These are phyloP conservation scores for Fusarium piperis DNA, from an alignment of 2,329 filamentous ascomycete species.

Conservation along the genomic window DNA sequence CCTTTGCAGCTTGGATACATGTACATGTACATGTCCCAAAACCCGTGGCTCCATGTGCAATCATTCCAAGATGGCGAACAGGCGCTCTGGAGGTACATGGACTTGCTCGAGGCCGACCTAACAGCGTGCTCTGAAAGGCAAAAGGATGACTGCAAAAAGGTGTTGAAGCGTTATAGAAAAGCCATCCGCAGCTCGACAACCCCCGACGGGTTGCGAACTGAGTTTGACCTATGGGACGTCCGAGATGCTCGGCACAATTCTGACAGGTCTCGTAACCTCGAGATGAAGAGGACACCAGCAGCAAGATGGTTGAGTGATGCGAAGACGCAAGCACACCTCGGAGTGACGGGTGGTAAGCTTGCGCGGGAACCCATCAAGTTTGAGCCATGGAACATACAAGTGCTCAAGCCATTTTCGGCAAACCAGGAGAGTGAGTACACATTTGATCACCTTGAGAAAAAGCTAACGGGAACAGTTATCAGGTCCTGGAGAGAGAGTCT, in stretches of 20 bases:
- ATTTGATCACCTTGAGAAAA: too few species aligned
- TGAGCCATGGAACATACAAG: not conserved
- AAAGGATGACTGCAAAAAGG: not conserved
- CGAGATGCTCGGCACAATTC: not conserved
- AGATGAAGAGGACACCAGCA: not conserved
- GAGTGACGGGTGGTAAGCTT: not conserved
- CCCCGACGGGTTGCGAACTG: not conserved
- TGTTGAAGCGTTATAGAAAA: not conserved
- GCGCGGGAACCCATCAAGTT: not conserved
- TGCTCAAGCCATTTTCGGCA: not conserved
- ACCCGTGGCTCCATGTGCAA: not conserved
- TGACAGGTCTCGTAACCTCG: not conserved
- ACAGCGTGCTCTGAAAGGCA: not conserved
- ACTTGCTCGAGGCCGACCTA: not conserved
- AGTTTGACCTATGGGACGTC: slow-evolving; percentile 1
- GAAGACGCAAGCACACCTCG: not conserved
- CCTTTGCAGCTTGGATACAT: slow-evolving; percentile 2
- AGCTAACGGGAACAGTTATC: not conserved
- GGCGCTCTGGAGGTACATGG: not conserved
- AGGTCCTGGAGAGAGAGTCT: not conserved
- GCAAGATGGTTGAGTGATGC: not conserved
- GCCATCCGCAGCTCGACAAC: not conserved
- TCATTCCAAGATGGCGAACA: not conserved
- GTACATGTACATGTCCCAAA: not conserved
- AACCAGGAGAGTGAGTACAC: slow-evolving; percentile 1